phyloP scores from a whole-genome alignment of 2,329 filamentous ascomycete species.

The Alternaria arborescens region DNA sequence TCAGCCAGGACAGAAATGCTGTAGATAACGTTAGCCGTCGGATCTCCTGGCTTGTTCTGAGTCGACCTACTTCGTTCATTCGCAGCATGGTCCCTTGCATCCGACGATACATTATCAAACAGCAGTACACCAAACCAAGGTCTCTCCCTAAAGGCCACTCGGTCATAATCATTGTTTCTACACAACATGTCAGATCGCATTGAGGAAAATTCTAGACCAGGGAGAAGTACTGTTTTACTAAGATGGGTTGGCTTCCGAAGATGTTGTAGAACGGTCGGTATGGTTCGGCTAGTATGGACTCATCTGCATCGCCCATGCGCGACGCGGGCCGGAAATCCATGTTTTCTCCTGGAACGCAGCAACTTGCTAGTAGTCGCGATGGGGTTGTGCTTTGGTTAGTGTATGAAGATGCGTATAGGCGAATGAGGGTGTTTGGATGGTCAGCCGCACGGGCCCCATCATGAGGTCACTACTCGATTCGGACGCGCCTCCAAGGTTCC shows the following conservation, averaged over 20 bases:
- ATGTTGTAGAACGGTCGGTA: slow-evolving; percentile 64
- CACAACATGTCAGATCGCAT: slow-evolving; percentile 1
- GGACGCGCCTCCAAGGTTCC: not conserved
- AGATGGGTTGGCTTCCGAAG: slow-evolving; percentile 59
- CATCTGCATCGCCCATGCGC: slow-evolving; percentile 40
- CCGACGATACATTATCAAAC: slow-evolving; percentile 77
- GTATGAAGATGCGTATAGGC: not conserved
- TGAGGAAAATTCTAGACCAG: not conserved
- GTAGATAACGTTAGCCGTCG: slow-evolving; percentile 10
- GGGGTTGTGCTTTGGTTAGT: not conserved
- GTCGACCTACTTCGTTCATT: slow-evolving; percentile 70
- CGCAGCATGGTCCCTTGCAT: slow-evolving; percentile 80
- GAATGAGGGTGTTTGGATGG: not conserved
- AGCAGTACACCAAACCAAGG: slow-evolving; percentile 73
- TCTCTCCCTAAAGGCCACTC: slow-evolving; percentile 64
- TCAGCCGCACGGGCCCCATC: slow-evolving; percentile 10
- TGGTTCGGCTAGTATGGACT: slow-evolving; percentile 43
- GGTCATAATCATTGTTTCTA: slow-evolving; percentile 54
- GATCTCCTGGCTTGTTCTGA: not conserved
- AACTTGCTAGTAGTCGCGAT: not conserved
- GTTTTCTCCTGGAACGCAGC: not conserved
- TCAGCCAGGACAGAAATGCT: slow-evolving; percentile 88
- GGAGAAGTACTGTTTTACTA: slow-evolving; percentile 50
- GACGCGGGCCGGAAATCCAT: slow-evolving; percentile 47
- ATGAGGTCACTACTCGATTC: slow-evolving; percentile 21